phyloP scores from a whole-genome alignment of 1,284 basidiomycete genomes.

The Melampsora larici-populina region DNA sequence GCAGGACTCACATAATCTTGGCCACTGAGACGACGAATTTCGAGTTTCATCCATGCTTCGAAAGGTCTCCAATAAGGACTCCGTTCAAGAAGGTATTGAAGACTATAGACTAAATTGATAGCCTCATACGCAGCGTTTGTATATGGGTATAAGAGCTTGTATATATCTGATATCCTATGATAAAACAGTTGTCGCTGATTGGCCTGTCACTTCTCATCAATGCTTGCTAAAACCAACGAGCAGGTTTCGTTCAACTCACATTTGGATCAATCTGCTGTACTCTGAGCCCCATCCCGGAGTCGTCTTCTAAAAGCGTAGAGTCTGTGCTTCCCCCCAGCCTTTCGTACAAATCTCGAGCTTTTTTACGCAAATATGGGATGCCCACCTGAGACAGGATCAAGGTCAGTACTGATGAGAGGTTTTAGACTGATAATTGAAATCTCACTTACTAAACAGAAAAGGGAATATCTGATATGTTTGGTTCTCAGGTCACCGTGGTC shows the following conservation, averaged over 20 bases:
- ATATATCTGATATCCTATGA: slow-evolving; percentile 48
- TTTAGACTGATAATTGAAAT: slow-evolving; percentile 14
- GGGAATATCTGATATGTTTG: slow-evolving; percentile 60
- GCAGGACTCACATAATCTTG: slow-evolving; percentile 61
- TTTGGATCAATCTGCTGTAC: too few species aligned
- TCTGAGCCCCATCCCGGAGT: neutral
- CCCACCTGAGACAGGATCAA: slow-evolving; percentile 63
- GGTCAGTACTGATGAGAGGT: neutral
- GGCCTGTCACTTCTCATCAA: slow-evolving; percentile 19
- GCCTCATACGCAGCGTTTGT: slow-evolving; percentile 71
- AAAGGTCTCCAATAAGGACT: slow-evolving; percentile 88
- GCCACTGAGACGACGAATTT: slow-evolving; percentile 70
- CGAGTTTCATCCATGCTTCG: slow-evolving; percentile 76
- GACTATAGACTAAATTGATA: slow-evolving; percentile 76
- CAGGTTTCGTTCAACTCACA: slow-evolving; percentile 45
- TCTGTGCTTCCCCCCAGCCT: slow-evolving; percentile 76
- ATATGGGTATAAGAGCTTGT: slow-evolving; percentile 67
- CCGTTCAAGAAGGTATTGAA: slow-evolving; percentile 84
- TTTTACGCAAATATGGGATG: slow-evolving; percentile 82
- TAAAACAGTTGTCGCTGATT: neutral
- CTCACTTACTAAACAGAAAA: slow-evolving; percentile 46
- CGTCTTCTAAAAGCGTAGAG: slow-evolving; percentile 65
- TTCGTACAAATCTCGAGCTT: slow-evolving; percentile 85
- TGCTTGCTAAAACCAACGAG: slow-evolving; percentile 46
- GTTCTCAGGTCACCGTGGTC: slow-evolving; percentile 64